Evolutionary conservation across 2,329 filamentous ascomycete species (phyloP), one percentile per base, ranked within the genome.

Genomic region (Juglanconis juglandina): DNA sequence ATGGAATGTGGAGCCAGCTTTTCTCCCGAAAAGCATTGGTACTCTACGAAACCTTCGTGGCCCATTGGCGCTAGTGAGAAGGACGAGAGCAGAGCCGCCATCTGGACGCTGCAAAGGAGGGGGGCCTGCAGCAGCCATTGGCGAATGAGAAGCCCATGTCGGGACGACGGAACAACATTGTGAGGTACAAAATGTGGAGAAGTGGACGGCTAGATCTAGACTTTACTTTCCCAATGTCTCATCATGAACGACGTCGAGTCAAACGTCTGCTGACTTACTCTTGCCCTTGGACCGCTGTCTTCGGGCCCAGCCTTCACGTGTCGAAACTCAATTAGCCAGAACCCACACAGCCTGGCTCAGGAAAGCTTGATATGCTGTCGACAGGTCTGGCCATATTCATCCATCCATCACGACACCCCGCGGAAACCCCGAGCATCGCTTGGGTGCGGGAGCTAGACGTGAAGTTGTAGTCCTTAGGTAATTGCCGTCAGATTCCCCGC

Each of bases 391-490:
- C 30, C n/a, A 7, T 46, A 3, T 33, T 5, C 13, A 17, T 13
- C 46, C 46, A 30, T 14, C 35, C 30, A 44, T 24, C 52, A 14
- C 32, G 39, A 53, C 8, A n/a, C 30, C 24, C 33, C 9, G 33
- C 24, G 32, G 32, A 13, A 35, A 11, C 32, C 44, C 42, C 44
- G 17, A 41, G 9, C n/a, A 39, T 39, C 37, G 32, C 9, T 50
- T 37, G 11, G 17, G 24, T 44, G 54, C 54, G 55, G 48, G 55
- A 58, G 39, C 48, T 51, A 46, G 17, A 37, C n/a, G 14, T 34
- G 4, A 52, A 37, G 55, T 51, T 30, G 47, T 51, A 58, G 30
- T 32, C 32, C 11, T 58, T 58, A 58, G 35, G 55, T 58, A 58
- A 58, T 58, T 32, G 48, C 47, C 30, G 24, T 51, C 53, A 9